These are phyloP conservation scores for Pseudocercospora vitis DNA, from an alignment of 2,329 filamentous ascomycete genomes.

Conservation along the genomic window DNA sequence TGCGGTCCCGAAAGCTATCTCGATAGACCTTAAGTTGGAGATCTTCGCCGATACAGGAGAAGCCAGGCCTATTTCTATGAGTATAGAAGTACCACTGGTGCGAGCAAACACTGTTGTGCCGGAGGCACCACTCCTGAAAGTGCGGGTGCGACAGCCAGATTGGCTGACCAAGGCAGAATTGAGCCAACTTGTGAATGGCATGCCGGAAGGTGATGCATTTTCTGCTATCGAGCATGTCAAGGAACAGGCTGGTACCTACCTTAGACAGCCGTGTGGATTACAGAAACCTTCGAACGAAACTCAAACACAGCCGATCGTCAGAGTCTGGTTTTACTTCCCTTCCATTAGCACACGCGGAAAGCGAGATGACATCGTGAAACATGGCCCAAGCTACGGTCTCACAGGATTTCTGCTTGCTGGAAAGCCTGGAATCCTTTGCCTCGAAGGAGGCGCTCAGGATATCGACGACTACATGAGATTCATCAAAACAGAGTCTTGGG, in stretches of 20 bases:
- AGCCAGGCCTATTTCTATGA: not conserved
- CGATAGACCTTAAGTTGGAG: not conserved
- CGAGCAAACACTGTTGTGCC: not conserved
- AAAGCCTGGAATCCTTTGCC: slow-evolving; percentile 57
- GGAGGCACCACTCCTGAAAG: slow-evolving; percentile 29
- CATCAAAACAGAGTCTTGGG: slow-evolving; percentile 64
- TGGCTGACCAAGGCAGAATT: slow-evolving; percentile 56
- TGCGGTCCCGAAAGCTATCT: slow-evolving; percentile 5
- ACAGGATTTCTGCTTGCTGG: slow-evolving; percentile 62
- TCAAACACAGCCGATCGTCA: too few relatives aligned
- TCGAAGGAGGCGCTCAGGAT: slow-evolving; percentile 50
- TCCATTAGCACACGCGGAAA: slow-evolving; percentile 61
- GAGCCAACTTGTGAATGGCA: slow-evolving; percentile 40
- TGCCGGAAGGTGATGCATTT: slow-evolving; percentile 49
- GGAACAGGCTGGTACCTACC: slow-evolving; percentile 34
- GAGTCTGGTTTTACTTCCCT: slow-evolving; percentile 65
- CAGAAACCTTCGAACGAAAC: too few relatives aligned
- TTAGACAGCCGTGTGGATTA: too few relatives aligned
- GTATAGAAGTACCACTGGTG: slow-evolving; percentile 6
- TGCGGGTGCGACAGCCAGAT: slow-evolving; percentile 50
- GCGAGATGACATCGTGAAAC: slow-evolving; percentile 56
- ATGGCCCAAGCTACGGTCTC: slow-evolving; percentile 54
- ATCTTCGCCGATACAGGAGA: not conserved
- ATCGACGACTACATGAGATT: slow-evolving; percentile 63
- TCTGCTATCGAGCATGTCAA: slow-evolving; percentile 49